Conservation (phyloP, 345 rosid genomes). For the Aurinia saxatilis region DNA sequence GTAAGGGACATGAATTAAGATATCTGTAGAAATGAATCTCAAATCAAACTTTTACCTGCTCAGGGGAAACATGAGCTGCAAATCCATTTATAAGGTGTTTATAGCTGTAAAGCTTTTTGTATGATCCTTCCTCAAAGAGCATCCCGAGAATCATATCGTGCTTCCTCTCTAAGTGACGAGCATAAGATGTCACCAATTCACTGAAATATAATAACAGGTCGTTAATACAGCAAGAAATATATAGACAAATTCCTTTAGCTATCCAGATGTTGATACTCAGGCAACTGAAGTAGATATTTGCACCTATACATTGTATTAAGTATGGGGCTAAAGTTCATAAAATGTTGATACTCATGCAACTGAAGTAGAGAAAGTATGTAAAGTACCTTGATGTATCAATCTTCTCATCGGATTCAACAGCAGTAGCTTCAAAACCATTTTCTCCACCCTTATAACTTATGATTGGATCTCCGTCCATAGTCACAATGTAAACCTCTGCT, state of each 20-base stretch:
- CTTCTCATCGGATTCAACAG: conserved; percentile 78
- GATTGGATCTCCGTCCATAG: conserved; percentile 86
- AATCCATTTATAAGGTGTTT: conserved; percentile 95
- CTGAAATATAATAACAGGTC: conserved; percentile 37
- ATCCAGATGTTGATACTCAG: not conserved
- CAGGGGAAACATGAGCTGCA: conserved; percentile 73
- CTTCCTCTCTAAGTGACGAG: conserved; percentile 76
- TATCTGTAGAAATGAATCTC: not conserved
- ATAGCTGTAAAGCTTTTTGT: conserved; percentile 92
- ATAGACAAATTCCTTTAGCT: not conserved
- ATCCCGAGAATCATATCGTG: conserved; percentile 90
- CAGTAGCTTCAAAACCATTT: conserved; percentile 88
- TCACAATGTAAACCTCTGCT: conserved; percentile 78
- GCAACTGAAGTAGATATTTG: not conserved
- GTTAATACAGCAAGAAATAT: conserved; percentile 2
- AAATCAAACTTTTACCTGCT: conserved; percentile 57
- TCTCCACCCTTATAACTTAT: conserved; percentile 80
- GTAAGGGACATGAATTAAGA: conserved; percentile 30
- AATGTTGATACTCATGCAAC: not conserved
- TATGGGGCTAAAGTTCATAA: too few species aligned
- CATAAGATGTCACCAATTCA: conserved; percentile 73
- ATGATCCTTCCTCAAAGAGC: conserved; percentile 71
- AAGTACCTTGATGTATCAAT: conserved; percentile 70
- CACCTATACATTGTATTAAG: too few species aligned
- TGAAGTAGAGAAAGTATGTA: not conserved